These are phyloP conservation scores for Ophiostoma piceae DNA, from an alignment of 2,329 filamentous ascomycete genomes.

Conservation along the genomic window DNA sequence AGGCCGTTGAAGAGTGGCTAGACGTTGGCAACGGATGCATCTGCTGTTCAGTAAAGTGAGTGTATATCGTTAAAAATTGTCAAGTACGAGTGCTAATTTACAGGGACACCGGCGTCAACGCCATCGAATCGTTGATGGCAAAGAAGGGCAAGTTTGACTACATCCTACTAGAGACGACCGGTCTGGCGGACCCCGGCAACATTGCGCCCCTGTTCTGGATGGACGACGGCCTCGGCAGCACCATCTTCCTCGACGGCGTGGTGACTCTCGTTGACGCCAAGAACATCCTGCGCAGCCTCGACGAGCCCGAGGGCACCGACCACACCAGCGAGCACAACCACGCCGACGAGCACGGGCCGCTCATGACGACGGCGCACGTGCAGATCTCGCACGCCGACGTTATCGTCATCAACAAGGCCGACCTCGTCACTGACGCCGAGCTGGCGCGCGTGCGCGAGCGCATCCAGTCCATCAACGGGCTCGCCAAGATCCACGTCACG, in stretches of 20 bases:
- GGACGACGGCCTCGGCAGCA: constrained; percentile 89
- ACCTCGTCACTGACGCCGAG: constrained; percentile 68
- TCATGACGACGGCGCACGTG: constrained; percentile 87
- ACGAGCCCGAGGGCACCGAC: constrained; percentile 59
- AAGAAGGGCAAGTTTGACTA: constrained; percentile 93
- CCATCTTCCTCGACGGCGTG: constrained; percentile 94
- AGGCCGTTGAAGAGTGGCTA: constrained; percentile 88
- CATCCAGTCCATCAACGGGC: constrained; percentile 78
- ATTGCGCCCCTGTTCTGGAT: constrained; percentile 97
- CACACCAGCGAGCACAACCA: constrained; percentile 46
- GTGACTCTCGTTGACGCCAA: constrained; percentile 94
- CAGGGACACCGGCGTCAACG: constrained; percentile 85
- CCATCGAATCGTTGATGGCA: constrained; percentile 93
- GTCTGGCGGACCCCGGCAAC: constrained; percentile 90
- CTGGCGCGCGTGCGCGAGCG: constrained; percentile 64
- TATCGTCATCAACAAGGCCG: constrained; percentile 87
- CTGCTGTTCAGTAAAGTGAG: constrained; percentile 91
- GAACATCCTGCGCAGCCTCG: constrained; percentile 77
- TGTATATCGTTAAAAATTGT: neutral
- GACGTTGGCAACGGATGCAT: constrained; percentile 96
- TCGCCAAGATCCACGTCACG: constrained; percentile 80
- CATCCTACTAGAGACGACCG: constrained; percentile 93
- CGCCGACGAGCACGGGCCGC: constrained; percentile 53
- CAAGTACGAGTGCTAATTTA: neutral
- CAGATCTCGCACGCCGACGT: constrained; percentile 97